Evolutionary conservation across 2,329 filamentous ascomycete genomes (phyloP).

Genomic region (Arthroderma sp.): DNA sequence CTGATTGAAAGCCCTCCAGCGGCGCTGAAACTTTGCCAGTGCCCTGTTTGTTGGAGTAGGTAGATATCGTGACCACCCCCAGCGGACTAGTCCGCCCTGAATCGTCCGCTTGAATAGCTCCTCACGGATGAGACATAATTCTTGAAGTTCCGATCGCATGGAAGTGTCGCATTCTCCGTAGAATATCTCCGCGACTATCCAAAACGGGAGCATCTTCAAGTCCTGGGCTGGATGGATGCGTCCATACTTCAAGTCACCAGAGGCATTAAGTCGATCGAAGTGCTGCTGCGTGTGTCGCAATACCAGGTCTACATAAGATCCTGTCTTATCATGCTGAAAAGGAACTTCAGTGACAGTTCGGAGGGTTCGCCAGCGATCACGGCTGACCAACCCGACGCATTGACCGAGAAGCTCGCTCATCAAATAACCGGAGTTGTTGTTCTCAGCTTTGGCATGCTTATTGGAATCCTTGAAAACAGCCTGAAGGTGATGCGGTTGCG

Average conservation of each 20-base stretch:
- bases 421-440: slow-evolving; percentile 34
- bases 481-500: slow-evolving; percentile 25
- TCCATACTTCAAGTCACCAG: not conserved
- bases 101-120: slow-evolving; percentile 26
- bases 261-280: not conserved
- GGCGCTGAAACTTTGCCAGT: slow-evolving; percentile 21
- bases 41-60: slow-evolving; percentile 19
- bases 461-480: slow-evolving; percentile 36
- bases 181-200: slow-evolving; percentile 28
- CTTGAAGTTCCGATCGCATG: slow-evolving; percentile 18
- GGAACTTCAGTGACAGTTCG: slow-evolving; percentile 16
- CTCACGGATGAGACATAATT: slow-evolving; percentile 20
- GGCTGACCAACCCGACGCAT: slow-evolving; percentile 35
- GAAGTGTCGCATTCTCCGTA: slow-evolving; percentile 26
- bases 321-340: slow-evolving; percentile 13
- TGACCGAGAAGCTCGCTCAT: slow-evolving; percentile 33
- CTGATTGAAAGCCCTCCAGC: slow-evolving; percentile 29
- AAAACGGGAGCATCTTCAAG: slow-evolving; percentile 29
- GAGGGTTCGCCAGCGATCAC: slow-evolving; percentile 21
- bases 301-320: not conserved
- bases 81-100: slow-evolving; percentile 26
- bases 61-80: slow-evolving; percentile 19
- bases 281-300: not conserved
- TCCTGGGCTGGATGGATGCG: slow-evolving; percentile 20
- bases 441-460: slow-evolving; percentile 32